A percentile compares a stretch with the other conserved stretches of the same genome.
Evolutionary conservation across 768 basidiomycete species (phyloP).

Genomic region (Amanita thiersii): DNA sequence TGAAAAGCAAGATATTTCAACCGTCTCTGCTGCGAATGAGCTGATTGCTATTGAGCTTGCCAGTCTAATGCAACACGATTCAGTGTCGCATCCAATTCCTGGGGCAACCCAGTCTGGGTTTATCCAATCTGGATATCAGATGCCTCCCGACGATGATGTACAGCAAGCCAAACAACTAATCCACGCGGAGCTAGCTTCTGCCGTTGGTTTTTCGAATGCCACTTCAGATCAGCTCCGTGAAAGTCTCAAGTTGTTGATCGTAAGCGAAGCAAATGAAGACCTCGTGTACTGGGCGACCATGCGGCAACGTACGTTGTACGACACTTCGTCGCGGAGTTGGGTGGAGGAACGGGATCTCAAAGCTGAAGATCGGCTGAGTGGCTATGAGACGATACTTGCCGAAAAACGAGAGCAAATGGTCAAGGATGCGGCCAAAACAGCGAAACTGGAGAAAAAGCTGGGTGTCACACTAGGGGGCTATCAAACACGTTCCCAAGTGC

Average conservation of each 20-base stretch:
- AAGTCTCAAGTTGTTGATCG: conserved; percentile 57
- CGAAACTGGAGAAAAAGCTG: conserved; percentile 89
- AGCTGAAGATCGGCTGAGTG: conserved; percentile 49
- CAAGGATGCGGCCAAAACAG: conserved; percentile 71
- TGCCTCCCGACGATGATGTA: conserved; percentile 74
- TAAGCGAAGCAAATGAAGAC: conserved; percentile 55
- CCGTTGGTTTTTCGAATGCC: conserved; percentile 83
- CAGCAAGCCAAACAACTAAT: conserved; percentile 62
- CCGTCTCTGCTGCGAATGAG: conserved; percentile 41
- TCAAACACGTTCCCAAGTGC: conserved; percentile 60
- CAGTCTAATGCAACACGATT: conserved; percentile 77
- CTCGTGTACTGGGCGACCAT: conserved; percentile 63
- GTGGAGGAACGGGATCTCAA: conserved; percentile 57
- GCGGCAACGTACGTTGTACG: conserved; percentile 56
- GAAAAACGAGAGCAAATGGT: conserved; percentile 64
- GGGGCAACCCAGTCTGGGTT: conserved; percentile 77
- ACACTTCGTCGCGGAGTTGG: conserved; percentile 51
- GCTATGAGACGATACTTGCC: conserved; percentile 54
- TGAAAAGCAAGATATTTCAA: conserved; percentile 34
- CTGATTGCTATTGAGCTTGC: conserved; percentile 76
- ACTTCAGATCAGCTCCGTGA: conserved; percentile 71
- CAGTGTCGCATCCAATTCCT: conserved; percentile 79
- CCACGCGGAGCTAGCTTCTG: conserved; percentile 70
- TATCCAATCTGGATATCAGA: conserved; percentile 56
- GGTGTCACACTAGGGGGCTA: conserved; percentile 87